Evolutionary conservation across 768 basidiomycete genomes (phyloP).

Genomic region (Leucocoprinus leucothites): DNA sequence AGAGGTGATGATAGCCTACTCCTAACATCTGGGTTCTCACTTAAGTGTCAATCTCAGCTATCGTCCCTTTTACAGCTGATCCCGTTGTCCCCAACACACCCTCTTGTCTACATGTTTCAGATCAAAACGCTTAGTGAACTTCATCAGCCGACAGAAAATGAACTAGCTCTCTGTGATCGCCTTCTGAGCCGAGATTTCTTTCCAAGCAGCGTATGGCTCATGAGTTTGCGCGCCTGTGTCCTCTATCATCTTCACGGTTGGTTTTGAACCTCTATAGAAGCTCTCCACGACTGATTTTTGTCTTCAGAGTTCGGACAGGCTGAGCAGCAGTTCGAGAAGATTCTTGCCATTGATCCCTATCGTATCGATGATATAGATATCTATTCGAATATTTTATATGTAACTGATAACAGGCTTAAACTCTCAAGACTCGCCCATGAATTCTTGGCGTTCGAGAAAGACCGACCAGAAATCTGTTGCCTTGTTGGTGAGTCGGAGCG

Average conservation of each 20-base stretch:
- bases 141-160: constrained; percentile 84
- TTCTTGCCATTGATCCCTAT: constrained; percentile 78
- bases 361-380: constrained; percentile 94
- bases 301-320: constrained; percentile 81
- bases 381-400: constrained; percentile 95
- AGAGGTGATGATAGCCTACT: constrained; percentile 51
- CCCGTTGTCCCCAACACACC: constrained; percentile 44
- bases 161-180: constrained; percentile 77
- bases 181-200: constrained; percentile 72
- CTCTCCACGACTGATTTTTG: constrained; percentile 9
- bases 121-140: constrained; percentile 88
- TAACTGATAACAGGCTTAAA: constrained; percentile 85
- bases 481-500: constrained; percentile 71
- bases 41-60: constrained; percentile 31
- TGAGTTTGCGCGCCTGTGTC: constrained; percentile 81
- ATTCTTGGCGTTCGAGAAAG: constrained; percentile 84
- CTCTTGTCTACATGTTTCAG: constrained; percentile 68
- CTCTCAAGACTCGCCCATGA: constrained; percentile 90
- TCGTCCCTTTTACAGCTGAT: constrained; percentile 46
- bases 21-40: constrained; percentile 2
- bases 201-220: constrained; percentile 80
- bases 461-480: constrained; percentile 95
- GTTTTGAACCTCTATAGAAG: constrained; percentile 20
- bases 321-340: constrained; percentile 79
- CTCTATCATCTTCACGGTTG: constrained; percentile 89